These are phyloP conservation scores for Dryadomyces quercivorus DNA, from an alignment of 2,329 filamentous ascomycete species.

Conservation along the genomic window DNA sequence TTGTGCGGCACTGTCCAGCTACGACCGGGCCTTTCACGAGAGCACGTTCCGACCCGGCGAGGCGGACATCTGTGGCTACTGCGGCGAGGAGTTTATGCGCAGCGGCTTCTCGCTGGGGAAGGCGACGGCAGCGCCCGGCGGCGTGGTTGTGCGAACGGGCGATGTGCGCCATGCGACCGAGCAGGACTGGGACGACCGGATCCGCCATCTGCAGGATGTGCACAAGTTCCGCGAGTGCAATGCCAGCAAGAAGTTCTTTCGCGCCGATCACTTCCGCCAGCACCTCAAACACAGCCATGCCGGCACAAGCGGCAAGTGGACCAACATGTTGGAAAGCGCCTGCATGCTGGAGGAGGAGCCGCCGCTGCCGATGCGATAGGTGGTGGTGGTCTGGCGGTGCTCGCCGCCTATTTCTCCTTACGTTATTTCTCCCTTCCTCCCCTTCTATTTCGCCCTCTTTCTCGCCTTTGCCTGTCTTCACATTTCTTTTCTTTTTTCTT, in stretches of 20 bases:
- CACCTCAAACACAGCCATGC: constrained; percentile 97
- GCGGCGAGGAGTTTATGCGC: constrained; percentile 73
- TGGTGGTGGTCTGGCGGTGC: too few species aligned
- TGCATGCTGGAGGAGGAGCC: constrained; percentile 88
- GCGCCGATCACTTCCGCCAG: constrained; percentile 95
- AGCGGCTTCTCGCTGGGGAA: constrained; percentile 24
- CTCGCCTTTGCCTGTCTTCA: not conserved
- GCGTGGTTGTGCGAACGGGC: constrained; percentile 16
- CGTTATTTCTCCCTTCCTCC: not conserved
- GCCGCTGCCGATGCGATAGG: constrained; percentile 30
- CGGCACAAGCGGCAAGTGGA: constrained; percentile 96
- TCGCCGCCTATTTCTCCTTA: not conserved
- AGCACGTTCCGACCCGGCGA: constrained; percentile 55
- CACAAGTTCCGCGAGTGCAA: constrained; percentile 99
- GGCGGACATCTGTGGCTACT: constrained; percentile 84
- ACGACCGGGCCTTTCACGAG: constrained; percentile 75
- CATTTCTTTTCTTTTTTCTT: not conserved
- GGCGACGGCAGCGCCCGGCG: too few species aligned
- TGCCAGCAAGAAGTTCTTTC: constrained; percentile 94
- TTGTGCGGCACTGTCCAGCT: constrained; percentile 71
- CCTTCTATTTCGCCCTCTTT: not conserved
- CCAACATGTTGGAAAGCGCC: constrained; percentile 90
- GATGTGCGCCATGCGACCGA: constrained; percentile 46
- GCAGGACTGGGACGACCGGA: constrained; percentile 76
- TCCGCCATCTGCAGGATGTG: constrained; percentile 75